Evolutionary conservation across 495 filamentous ascomycete species (phyloP).

Genomic region (Podospora pseudocomata): DNA sequence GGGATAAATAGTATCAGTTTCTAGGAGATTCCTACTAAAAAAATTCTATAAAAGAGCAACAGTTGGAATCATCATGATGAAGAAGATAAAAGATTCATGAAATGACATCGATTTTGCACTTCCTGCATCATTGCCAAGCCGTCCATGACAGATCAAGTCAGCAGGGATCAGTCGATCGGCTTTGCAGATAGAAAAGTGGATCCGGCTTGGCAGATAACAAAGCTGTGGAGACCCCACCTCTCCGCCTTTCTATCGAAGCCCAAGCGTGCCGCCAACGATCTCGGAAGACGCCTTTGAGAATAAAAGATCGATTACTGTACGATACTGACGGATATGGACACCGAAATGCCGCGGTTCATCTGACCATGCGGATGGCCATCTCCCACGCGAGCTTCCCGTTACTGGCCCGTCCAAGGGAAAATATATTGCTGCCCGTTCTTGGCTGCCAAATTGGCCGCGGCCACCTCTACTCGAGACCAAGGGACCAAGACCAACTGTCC

Average conservation of each 20-base stretch:
- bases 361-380: not conserved
- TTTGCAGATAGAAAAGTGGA: constrained; percentile 1
- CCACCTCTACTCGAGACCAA: not conserved
- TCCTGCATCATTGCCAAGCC: not conserved
- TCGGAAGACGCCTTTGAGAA: not conserved
- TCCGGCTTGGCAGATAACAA: not conserved
- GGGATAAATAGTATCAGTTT: not conserved
- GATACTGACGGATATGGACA: not conserved
- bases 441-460: not conserved
- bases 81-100: not conserved
- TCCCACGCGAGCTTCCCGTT: not conserved
- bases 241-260: constrained; percentile 4
- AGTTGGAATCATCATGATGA: not conserved
- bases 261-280: constrained; percentile 2
- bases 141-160: not conserved
- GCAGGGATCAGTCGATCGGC: not conserved
- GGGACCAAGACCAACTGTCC: not conserved
- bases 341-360: constrained; percentile 9
- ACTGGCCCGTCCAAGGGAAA: not conserved
- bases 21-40: not conserved
- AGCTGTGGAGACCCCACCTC: not conserved
- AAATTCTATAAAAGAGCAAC: not conserved
- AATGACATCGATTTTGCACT: not conserved
- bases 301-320: not conserved
- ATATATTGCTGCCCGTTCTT: not conserved